These are phyloP conservation scores for Eleusine indica DNA, from an alignment of 176 grass and related monocot species.

Conservation along the genomic window DNA sequence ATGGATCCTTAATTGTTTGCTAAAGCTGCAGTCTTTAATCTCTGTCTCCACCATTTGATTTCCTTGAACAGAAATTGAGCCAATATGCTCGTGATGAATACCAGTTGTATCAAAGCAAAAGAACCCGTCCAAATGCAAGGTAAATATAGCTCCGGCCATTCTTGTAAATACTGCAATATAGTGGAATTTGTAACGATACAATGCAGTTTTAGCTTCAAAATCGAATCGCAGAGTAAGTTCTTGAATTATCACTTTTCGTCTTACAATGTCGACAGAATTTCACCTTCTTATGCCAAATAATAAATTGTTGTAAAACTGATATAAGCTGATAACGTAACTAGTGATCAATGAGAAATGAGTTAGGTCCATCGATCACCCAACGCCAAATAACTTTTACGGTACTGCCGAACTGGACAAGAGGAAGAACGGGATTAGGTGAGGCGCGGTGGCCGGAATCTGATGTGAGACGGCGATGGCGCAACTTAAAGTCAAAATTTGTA, in stretches of 20 bases:
- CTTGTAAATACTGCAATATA: slow-evolving; percentile 46
- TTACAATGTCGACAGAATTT: background rate
- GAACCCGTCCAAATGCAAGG: slow-evolving; percentile 68
- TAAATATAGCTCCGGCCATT: slow-evolving; percentile 68
- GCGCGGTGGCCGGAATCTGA: background rate
- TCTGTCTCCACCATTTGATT: slow-evolving; percentile 52
- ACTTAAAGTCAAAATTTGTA: background rate
- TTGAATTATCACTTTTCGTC: slow-evolving; percentile 3
- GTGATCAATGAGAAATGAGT: background rate
- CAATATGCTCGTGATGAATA: slow-evolving; percentile 56
- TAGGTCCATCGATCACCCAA: background rate
- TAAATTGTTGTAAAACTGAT: background rate
- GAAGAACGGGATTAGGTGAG: slow-evolving; percentile 9
- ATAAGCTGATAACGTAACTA: background rate
- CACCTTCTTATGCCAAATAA: background rate
- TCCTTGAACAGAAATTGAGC: slow-evolving; percentile 59
- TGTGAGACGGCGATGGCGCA: slow-evolving; percentile 17
- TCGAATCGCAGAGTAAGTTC: background rate
- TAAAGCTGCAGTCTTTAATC: slow-evolving; percentile 27
- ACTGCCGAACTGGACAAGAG: background rate
- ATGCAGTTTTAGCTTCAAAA: slow-evolving; percentile 28
- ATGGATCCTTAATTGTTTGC: slow-evolving; percentile 38
- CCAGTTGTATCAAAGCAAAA: slow-evolving; percentile 60
- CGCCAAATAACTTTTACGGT: background rate
- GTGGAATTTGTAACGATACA: slow-evolving; percentile 49